Evolutionary conservation across 345 rosid species (phyloP).

Genomic region (Ailanthus altissimus): DNA sequence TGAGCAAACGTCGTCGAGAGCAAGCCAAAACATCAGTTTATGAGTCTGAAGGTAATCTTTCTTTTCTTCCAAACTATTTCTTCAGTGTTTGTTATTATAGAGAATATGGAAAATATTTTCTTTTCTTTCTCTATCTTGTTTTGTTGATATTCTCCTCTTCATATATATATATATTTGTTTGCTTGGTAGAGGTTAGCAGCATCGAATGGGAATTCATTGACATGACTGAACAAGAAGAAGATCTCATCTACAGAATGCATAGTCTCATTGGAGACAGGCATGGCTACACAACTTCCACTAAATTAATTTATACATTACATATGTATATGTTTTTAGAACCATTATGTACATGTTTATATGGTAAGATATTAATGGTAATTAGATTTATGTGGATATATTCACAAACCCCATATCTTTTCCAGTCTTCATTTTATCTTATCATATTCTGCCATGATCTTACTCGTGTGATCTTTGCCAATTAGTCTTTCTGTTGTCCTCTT

Average conservation of each 20-base stretch:
- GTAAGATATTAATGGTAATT: no score
- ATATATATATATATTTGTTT: background rate
- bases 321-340: no score
- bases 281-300: background rate
- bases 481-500: no score
- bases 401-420: no score
- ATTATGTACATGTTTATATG: no score
- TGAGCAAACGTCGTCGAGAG: background rate
- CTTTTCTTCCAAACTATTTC: no score
- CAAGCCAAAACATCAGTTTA: background rate
- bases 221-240: constrained; percentile 67
- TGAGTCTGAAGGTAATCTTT: constrained; percentile 16
- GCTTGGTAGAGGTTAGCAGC: constrained; percentile 59
- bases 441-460: no score
- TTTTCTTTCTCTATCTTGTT: background rate
- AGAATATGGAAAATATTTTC: background rate
- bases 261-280: constrained; percentile 71
- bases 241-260: constrained; percentile 67
- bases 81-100: constrained; percentile 12
- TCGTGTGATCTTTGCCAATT: no score
- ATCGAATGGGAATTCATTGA: constrained; percentile 58
- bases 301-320: background rate
- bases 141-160: background rate
- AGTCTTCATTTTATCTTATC: no score
- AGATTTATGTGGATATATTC: no score